Evolutionary conservation across 306 rosid genomes (phyloP).

Genomic region (Castanea sativa): DNA sequence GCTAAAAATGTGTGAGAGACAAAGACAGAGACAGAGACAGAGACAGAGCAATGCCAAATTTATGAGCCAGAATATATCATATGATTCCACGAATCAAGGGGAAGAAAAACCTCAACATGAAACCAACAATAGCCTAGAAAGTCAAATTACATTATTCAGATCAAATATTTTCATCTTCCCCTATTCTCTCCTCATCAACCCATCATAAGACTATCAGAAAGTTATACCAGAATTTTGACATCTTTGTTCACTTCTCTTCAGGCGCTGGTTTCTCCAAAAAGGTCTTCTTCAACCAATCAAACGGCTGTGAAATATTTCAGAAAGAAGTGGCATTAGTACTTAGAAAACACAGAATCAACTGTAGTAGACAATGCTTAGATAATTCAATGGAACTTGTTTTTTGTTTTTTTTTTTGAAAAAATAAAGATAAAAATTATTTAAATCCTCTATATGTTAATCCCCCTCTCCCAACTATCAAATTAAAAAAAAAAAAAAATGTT

Average conservation of each 20-base stretch:
- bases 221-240: constrained; percentile 17
- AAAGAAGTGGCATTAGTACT: constrained; percentile 5
- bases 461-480: too few relatives aligned
- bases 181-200: constrained; percentile 9
- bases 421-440: too few relatives aligned
- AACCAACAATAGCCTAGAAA: neutral
- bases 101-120: constrained; percentile 25
- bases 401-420: too few relatives aligned
- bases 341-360: neutral
- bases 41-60: neutral
- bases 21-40: neutral
- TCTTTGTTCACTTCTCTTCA: constrained; percentile 43
- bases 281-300: constrained; percentile 75
- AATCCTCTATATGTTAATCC: too few relatives aligned
- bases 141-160: constrained; percentile 22
- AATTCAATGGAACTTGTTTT: neutral
- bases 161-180: too few relatives aligned
- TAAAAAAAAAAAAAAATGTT: too few relatives aligned
- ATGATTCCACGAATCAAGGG: constrained; percentile 3
- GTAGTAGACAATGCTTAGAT: neutral
- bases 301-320: constrained; percentile 54
- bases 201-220: constrained; percentile 13
- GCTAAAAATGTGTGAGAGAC: neutral
- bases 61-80: constrained; percentile 18
- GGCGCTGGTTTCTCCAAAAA: constrained; percentile 68